Base-by-base conservation (phyloP, 441 rosid species). In the Theobroma grandiflorum region DNA sequence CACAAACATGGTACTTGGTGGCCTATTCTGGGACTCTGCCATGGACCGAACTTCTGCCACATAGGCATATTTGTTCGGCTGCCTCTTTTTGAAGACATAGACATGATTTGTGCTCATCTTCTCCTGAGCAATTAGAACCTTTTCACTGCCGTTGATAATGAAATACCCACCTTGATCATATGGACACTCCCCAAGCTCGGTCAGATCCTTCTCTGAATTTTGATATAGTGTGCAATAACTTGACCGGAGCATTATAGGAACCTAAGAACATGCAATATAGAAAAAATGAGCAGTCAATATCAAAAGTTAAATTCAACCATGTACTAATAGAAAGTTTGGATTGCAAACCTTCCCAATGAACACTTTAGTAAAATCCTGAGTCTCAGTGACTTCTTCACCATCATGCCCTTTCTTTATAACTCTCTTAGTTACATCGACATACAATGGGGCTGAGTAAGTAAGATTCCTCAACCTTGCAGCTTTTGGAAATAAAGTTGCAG, bases 61-160 rank as follows among this genome's bases (percentile, higher is more conserved):
- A 81, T 87, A 95, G 0, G 97, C 93, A 59, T 97, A 92, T 72
- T 97, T 95, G 88, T 95, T 97, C 49, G 99, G 99, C 84, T 94
- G 99, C 90, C 97, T 88, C 85, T 95, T 97, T 85, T 94, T 95
- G 89, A 95, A 95, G 65, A 97, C 99, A 80, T 92, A 95, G 6
- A 97, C 97, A 79, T 95, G 98, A 83, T 95, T 97, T 40, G 99
- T 94, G 88, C 98, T 95, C 98, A 95, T 95, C 93, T 97, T 97
- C 92, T 97, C 99, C 77, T 95, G 99, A 49, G 99, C 98, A 84
- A 97, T 97, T 35, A 97, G 87, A 86, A 95, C 99, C 86, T 94
- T 95, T 80, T 95, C 99, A 90, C 97, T 97, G 61, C 99, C 99
- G 89, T 97, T 94, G n/a, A 94, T 92, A 59, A 97, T 95, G 76